These are phyloP conservation scores for Pseudozyma hubeiensis DNA, from an alignment of 1,284 basidiomycete genomes.

Conservation along the genomic window DNA sequence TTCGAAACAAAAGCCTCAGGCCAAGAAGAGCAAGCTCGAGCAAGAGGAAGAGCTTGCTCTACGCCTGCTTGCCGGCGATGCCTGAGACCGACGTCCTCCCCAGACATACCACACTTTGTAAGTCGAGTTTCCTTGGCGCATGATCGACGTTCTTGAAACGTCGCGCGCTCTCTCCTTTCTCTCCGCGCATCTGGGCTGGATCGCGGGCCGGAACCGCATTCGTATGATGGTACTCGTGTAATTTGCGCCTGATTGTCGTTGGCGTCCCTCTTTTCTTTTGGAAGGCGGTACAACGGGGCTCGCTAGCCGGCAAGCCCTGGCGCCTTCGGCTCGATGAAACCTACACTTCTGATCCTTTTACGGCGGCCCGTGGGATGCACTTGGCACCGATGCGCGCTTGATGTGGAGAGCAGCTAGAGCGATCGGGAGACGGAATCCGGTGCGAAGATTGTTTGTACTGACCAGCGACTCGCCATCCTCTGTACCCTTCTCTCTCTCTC, in stretches of 20 bases:
- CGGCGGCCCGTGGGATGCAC: not conserved
- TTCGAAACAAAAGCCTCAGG: slow-evolving; percentile 1
- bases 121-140: slow-evolving; percentile 1
- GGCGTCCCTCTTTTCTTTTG: slow-evolving; percentile 31
- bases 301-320: slow-evolving; percentile 63
- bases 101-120: slow-evolving; percentile 3
- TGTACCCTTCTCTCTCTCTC: no score
- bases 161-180: no score
- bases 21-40: slow-evolving; percentile 50
- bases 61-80: slow-evolving; percentile 49
- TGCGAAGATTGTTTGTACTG: no score
- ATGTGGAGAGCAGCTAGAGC: no score
- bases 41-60: slow-evolving; percentile 52
- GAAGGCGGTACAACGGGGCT: slow-evolving; percentile 51
- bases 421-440: no score
- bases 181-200: not conserved
- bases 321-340: slow-evolving; percentile 52
- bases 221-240: slow-evolving; percentile 63
- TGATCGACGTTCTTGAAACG: no score
- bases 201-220: not conserved
- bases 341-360: slow-evolving; percentile 42
- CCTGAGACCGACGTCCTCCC: slow-evolving; percentile 1
- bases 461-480: no score
- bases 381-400: no score
- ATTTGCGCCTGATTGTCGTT: slow-evolving; percentile 61